Conservation (phyloP, 345 rosid species). For the Citrus australasica region DNA sequence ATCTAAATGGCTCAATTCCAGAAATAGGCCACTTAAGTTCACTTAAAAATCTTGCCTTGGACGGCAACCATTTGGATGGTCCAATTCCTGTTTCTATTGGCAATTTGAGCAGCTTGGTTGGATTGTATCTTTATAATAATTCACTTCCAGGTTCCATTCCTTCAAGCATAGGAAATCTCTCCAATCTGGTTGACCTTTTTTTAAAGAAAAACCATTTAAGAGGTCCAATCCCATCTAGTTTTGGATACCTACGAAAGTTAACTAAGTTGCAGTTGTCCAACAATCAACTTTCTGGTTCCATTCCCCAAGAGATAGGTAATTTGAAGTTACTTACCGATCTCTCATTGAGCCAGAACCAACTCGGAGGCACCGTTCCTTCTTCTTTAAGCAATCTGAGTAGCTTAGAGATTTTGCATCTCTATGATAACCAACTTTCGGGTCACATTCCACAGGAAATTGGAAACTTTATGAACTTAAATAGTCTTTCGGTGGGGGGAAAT, state of each 20-base stretch:
- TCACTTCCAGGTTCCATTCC: constrained; percentile 23
- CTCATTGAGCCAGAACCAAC: constrained; percentile 12
- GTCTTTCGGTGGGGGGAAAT: constrained; percentile 5
- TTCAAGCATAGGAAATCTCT: constrained; percentile 16
- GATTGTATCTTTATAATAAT: constrained; percentile 20
- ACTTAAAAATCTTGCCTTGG: neutral
- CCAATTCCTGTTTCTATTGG: constrained; percentile 6
- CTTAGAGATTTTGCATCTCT: neutral
- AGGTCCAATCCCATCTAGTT: constrained; percentile 25
- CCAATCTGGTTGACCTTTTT: constrained; percentile 16
- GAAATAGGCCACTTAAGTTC: constrained; percentile 1
- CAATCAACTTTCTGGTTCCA: constrained; percentile 29
- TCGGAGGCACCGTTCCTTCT: constrained; percentile 26
- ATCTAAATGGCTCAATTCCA: constrained; percentile 21
- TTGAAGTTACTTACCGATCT: constrained; percentile 17
- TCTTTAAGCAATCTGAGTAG: constrained; percentile 13
- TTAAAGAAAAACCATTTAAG: constrained; percentile 18
- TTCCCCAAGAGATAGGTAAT: constrained; percentile 31
- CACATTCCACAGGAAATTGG: constrained; percentile 16
- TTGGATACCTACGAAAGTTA: constrained; percentile 24
- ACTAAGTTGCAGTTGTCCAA: constrained; percentile 7
- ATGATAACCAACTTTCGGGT: constrained; percentile 16
- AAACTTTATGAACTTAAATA: neutral
- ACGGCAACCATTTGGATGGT: neutral
- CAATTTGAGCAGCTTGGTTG: constrained; percentile 11